A percentile compares a stretch with the other conserved stretches of the same genome.
Evolutionary conservation across 2,329 filamentous ascomycete genomes (phyloP).

Genomic region (Pseudocercospora crystallina): DNA sequence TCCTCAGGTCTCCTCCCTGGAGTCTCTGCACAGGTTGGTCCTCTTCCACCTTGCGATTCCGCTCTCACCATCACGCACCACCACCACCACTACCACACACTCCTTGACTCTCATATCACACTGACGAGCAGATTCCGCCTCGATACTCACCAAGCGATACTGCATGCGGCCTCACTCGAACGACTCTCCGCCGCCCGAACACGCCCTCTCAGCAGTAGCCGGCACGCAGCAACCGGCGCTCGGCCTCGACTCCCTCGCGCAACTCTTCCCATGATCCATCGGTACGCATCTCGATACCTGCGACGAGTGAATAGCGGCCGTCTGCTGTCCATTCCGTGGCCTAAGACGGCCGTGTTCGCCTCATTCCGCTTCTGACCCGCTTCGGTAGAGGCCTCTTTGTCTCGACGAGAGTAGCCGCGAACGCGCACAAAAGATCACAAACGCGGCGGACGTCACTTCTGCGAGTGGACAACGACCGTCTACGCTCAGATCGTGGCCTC

Average conservation of each 20-base stretch:
- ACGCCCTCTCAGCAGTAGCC: slow-evolving; percentile 4
- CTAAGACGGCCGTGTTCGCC: background rate
- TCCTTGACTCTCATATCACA: background rate
- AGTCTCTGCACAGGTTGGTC: too few relatives aligned
- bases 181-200: background rate
- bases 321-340: background rate
- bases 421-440: slow-evolving; percentile 16
- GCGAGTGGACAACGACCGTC: slow-evolving; percentile 14
- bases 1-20: too few relatives aligned
- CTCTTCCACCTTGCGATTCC: too few relatives aligned
- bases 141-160: background rate
- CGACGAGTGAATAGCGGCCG: slow-evolving; percentile 5
- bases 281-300: slow-evolving; percentile 9
- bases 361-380: slow-evolving; percentile 17
- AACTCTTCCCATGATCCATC: slow-evolving; percentile 18
- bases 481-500: slow-evolving; percentile 24
- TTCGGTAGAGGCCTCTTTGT: slow-evolving; percentile 16
- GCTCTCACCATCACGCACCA: background rate
- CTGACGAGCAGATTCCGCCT: too few relatives aligned
- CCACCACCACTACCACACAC: slow-evolving; percentile 4
- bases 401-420: slow-evolving; percentile 2
- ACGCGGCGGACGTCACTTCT: slow-evolving; percentile 13
- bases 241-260: slow-evolving; percentile 10
- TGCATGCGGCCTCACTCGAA: background rate
- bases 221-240: background rate